phyloP scores from a whole-genome alignment of 1,284 basidiomycete genomes.

The Leucoagaricus sp. region DNA sequence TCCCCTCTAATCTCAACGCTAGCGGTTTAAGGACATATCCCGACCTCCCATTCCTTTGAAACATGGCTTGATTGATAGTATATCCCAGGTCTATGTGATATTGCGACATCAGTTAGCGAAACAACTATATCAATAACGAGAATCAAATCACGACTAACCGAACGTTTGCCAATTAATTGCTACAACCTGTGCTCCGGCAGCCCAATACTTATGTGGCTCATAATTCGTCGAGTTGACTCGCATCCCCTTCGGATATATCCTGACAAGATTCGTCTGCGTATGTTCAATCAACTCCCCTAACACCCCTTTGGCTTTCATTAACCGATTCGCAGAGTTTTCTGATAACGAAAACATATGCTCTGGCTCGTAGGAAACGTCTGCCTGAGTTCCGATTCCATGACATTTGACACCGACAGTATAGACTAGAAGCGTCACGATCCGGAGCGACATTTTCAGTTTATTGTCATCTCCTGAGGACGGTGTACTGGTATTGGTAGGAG shows the following conservation, averaged over 20 bases:
- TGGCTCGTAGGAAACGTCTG: conserved; percentile 84
- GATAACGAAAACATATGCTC: conserved; percentile 95
- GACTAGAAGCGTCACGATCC: conserved; percentile 79
- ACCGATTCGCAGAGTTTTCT: conserved; percentile 78
- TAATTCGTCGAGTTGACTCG: conserved; percentile 88
- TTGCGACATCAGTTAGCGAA: not conserved
- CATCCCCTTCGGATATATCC: conserved; percentile 89
- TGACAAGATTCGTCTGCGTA: conserved; percentile 81
- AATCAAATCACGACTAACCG: conserved; percentile 49
- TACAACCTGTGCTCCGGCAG: conserved; percentile 89
- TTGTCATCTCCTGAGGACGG: not conserved
- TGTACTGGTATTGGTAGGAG: not conserved
- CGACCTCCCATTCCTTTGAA: conserved; percentile 80
- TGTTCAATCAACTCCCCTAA: conserved; percentile 87
- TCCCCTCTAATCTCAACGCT: conserved; percentile 69
- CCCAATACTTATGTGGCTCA: conserved; percentile 89
- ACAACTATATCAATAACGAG: not conserved
- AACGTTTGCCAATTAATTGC: conserved; percentile 98
- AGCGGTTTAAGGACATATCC: conserved; percentile 94
- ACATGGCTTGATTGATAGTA: conserved; percentile 95
- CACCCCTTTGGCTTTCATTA: conserved; percentile 46
- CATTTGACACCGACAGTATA: conserved; percentile 98
- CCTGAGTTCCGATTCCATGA: conserved; percentile 89
- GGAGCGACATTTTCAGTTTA: conserved; percentile 60
- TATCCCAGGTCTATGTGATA: conserved; percentile 70